A percentile compares a stretch with the other conserved stretches of the same genome.
phyloP scores from a whole-genome alignment of 208 protist species.

The Histomonas meleagridis region DNA sequence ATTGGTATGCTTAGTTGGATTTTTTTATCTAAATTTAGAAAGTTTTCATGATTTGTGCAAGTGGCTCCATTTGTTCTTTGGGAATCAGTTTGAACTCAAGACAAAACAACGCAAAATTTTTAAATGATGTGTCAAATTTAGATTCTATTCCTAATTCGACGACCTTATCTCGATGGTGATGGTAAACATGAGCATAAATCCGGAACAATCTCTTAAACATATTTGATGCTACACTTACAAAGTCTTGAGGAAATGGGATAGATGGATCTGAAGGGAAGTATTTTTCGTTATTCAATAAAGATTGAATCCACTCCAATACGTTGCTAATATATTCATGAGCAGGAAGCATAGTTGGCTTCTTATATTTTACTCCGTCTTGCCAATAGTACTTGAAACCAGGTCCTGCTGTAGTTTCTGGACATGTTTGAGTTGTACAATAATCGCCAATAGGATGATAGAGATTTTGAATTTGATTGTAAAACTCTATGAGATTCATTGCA shows the following conservation, averaged over 20 bases:
- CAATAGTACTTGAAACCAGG: conserved; percentile 40
- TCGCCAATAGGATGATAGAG: conserved; percentile 91
- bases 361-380: background rate
- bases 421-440: conserved; percentile 80
- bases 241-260: conserved; percentile 60
- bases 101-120: background rate
- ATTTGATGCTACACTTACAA: conserved; percentile 63
- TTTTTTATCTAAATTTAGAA: no score
- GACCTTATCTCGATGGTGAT: conserved; percentile 80
- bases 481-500: conserved; percentile 85
- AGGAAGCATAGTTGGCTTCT: background rate
- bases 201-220: conserved; percentile 92
- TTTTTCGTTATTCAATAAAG: background rate
- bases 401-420: conserved; percentile 74
- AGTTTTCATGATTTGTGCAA: background rate
- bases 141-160: conserved; percentile 74
- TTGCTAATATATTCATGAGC: background rate
- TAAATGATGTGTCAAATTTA: conserved; percentile 75
- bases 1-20: no score
- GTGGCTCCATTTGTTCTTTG: background rate
- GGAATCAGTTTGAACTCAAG: background rate
- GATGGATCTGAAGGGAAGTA: background rate
- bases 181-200: conserved; percentile 92
- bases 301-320: background rate
- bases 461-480: conserved; percentile 96